phyloP scores from a whole-genome alignment of 495 filamentous ascomycete genomes.

The Xanthoparmelia taractica region DNA sequence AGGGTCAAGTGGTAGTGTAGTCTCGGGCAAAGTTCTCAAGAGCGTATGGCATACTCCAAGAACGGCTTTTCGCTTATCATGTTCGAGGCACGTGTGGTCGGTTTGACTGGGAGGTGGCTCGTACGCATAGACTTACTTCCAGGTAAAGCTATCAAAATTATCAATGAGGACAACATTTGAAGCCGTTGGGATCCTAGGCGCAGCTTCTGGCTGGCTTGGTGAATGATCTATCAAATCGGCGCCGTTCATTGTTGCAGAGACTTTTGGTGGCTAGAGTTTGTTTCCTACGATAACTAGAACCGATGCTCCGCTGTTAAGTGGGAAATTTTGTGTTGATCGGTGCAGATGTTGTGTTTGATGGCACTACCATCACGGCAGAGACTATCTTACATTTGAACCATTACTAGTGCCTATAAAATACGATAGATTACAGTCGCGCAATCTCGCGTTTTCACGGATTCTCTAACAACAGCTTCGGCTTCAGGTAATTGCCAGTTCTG shows the following conservation, averaged over 20 bases:
- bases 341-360: not conserved
- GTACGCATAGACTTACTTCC: not conserved
- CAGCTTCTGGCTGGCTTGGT: conserved; percentile 67
- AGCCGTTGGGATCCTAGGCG: conserved; percentile 60
- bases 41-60: conserved; percentile 50
- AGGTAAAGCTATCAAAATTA: conserved; percentile 90
- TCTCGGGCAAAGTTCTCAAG: not conserved
- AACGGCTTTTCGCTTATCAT: conserved; percentile 29
- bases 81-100: not conserved
- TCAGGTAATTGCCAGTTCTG: not conserved
- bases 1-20: not conserved
- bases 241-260: conserved; percentile 35
- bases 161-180: conserved; percentile 92
- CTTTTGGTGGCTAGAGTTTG: no score
- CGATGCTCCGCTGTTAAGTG: not conserved
- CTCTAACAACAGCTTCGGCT: not conserved
- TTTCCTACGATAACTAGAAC: no score
- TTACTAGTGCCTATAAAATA: not conserved
- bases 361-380: no score
- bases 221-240: conserved; percentile 73
- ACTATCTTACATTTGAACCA: no score
- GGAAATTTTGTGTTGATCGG: not conserved
- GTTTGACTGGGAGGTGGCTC: not conserved
- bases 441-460: conserved; percentile 6
- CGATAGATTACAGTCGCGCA: conserved; percentile 8